Evolutionary conservation across 2,329 filamentous ascomycete genomes (phyloP), one percentile per base, ranked within the genome.

Genomic region (Fusarium austroafricanum): DNA sequence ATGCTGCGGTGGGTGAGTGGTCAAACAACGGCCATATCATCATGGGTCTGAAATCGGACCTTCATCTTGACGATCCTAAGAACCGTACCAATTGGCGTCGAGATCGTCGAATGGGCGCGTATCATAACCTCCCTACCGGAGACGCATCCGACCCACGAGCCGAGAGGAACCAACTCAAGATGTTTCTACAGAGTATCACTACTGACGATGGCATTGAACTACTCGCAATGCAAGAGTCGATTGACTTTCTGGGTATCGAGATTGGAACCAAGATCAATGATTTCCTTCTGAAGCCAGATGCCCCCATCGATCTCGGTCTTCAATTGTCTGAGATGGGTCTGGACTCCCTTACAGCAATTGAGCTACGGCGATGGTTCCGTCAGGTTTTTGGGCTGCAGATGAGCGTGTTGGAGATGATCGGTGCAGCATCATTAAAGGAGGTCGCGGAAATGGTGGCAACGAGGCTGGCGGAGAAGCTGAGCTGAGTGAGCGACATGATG

Each of bases 381-480:
- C 54, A 52, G 11, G 55, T 47, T 0, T 66, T 67, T 17, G 55
- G 39, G 0, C n/a, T 65, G 11, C 61, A 69, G 2, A 51, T 69
- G 0, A 68, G 65, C 14, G 54, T 69, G 3, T 12, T 69, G 12
- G 65, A 69, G 17, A 68, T 69, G 61, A 39, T 68, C 17, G 61
- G 61, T 2, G 49, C 57, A 1, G 15, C 55, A 2, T 65, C 47
- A 7, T 7, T 68, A 6, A 42, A 14, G 3, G 47, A 61, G 2
- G 42, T 69, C 4, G 49, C 43, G 9, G 20, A 45, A 12, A 55
- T 51, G 18, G 62, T 65, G 8, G 43, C 38, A n/a, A n/a, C n/a
- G n/a, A n/a, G n/a, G n/a, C n/a, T n/a, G n/a, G n/a, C n/a, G n/a
- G n/a, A n/a, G n/a, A n/a, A n/a, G n/a, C n/a, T n/a, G n/a, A n/a